phyloP scores from a whole-genome alignment of 2,329 filamentous ascomycete species.

The Hirsutella minnesotensis region DNA sequence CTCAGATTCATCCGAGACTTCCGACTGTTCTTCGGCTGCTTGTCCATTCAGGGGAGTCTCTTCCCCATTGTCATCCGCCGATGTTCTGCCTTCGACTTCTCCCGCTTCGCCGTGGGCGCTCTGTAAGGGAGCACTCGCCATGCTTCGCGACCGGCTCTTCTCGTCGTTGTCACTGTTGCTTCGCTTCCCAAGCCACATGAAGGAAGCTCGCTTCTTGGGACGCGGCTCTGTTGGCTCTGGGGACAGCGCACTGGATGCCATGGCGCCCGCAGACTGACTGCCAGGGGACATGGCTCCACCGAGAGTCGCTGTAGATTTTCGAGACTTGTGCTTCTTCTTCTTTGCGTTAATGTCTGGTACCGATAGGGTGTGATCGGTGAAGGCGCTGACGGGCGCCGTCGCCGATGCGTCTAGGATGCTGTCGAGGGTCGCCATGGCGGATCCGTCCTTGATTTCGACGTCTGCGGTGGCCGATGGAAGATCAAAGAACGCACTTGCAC shows the following conservation, averaged over 20 bases:
- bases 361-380: conserved; percentile 77
- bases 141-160: conserved; percentile 10
- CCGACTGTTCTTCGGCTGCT: conserved; percentile 8
- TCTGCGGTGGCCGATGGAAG: conserved; percentile 39
- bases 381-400: conserved; percentile 76
- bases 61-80: conserved; percentile 2
- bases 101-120: conserved; percentile 15
- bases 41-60: conserved; percentile 2
- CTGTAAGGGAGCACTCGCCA: conserved; percentile 10
- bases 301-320: conserved; percentile 15
- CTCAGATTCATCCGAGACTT: conserved; percentile 28
- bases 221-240: background rate
- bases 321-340: conserved; percentile 37
- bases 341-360: conserved; percentile 64
- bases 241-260: background rate
- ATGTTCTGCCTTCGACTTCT: background rate
- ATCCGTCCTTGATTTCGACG: conserved; percentile 58
- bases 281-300: conserved; percentile 9
- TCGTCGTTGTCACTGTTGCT: conserved; percentile 18
- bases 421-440: conserved; percentile 79
- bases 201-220: conserved; percentile 35
- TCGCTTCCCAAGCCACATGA: conserved; percentile 34
- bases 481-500: conserved; percentile 89
- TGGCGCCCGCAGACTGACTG: conserved; percentile 5
- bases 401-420: conserved; percentile 86